Percentiles rank a stretch among this genome's conserved stretches.
These are phyloP conservation scores for Hysterangium stoloniferum DNA, from an alignment of 768 basidiomycete genomes.

Conservation along the genomic window DNA sequence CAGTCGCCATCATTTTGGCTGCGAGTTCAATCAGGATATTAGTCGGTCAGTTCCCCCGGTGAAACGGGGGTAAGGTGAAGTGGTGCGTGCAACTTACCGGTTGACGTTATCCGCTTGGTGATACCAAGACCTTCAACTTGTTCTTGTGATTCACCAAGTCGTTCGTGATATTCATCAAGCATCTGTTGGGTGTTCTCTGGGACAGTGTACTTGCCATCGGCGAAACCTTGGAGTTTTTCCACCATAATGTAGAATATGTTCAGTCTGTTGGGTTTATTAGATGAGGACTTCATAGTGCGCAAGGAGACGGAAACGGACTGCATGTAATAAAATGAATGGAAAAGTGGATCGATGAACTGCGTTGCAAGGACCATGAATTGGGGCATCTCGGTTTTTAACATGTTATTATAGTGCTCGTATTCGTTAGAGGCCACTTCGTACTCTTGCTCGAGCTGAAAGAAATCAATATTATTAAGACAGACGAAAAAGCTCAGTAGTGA, in stretches of 20 bases:
- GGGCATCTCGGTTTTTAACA: slow-evolving; percentile 87
- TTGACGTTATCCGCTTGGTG: slow-evolving; percentile 76
- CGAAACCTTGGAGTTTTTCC: slow-evolving; percentile 88
- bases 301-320: slow-evolving; percentile 53
- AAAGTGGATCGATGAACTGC: slow-evolving; percentile 92
- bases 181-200: slow-evolving; percentile 62
- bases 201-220: slow-evolving; percentile 66
- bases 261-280: slow-evolving; percentile 40
- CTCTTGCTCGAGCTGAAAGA: slow-evolving; percentile 80
- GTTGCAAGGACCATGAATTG: slow-evolving; percentile 85
- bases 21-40: slow-evolving; percentile 4
- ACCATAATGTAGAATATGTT: slow-evolving; percentile 92
- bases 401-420: slow-evolving; percentile 87
- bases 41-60: no score
- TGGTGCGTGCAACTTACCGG: slow-evolving; percentile 47
- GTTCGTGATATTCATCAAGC: slow-evolving; percentile 65
- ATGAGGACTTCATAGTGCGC: neutral
- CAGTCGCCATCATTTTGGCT: slow-evolving; percentile 68
- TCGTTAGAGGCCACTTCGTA: slow-evolving; percentile 88
- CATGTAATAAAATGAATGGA: slow-evolving; percentile 99
- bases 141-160: slow-evolving; percentile 77
- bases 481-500: slow-evolving; percentile 14
- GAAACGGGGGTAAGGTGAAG: neutral
- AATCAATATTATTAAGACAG: slow-evolving; percentile 1
- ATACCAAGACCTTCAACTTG: slow-evolving; percentile 74